Percentiles rank a stretch among this genome's conserved stretches.
Conservation (phyloP, 257 asterid species). For the Solanum sejunctum region DNA sequence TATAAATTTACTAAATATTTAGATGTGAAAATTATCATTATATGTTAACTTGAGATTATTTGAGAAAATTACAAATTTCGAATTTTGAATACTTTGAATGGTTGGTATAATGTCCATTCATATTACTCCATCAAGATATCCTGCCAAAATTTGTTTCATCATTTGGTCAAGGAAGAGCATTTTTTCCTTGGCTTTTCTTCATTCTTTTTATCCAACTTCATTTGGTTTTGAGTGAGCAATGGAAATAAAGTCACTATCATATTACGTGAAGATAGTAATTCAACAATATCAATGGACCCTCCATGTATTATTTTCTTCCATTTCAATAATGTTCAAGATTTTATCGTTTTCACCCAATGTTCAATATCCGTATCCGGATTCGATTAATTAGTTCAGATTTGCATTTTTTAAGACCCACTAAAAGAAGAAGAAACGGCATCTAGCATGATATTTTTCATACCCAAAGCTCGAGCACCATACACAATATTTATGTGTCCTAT, state of each 20-base stretch:
- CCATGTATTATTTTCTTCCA: background rate
- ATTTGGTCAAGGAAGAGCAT: background rate
- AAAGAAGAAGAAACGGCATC: background rate
- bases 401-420: background rate
- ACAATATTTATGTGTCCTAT: background rate
- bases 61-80: background rate
- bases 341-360: background rate
- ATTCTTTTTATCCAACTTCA: background rate
- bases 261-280: background rate
- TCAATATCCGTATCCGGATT: background rate
- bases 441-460: background rate
- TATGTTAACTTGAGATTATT: background rate
- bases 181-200: background rate
- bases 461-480: background rate
- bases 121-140: background rate
- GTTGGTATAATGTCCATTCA: background rate
- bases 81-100: background rate
- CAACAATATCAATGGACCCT: background rate
- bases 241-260: background rate
- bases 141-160: background rate
- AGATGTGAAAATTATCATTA: background rate
- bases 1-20: background rate
- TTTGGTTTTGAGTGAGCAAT: background rate
- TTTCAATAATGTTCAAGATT: background rate
- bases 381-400: background rate